These are phyloP conservation scores for Pyricularia pennisetigena DNA, from an alignment of 2,329 filamentous ascomycete genomes.

Conservation along the genomic window DNA sequence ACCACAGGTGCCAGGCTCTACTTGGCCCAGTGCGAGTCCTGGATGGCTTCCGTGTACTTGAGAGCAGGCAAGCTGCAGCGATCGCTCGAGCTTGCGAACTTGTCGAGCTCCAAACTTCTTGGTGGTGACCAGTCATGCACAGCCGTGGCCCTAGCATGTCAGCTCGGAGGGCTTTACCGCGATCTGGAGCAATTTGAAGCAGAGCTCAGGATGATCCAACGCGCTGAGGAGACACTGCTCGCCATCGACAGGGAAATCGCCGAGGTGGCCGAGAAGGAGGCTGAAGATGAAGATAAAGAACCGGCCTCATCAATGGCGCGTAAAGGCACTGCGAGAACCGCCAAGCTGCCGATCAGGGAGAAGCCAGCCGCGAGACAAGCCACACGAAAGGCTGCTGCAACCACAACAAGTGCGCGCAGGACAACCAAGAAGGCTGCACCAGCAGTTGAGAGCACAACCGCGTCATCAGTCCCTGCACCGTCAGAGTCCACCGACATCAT, in stretches of 20 bases:
- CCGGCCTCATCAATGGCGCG: slow-evolving; percentile 4
- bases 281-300: neutral
- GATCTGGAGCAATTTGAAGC: slow-evolving; percentile 33
- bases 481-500: slow-evolving; percentile 14
- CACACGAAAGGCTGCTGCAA: slow-evolving; percentile 11
- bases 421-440: slow-evolving; percentile 13
- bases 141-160: slow-evolving; percentile 38
- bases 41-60: slow-evolving; percentile 44
- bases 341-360: slow-evolving; percentile 7
- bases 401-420: slow-evolving; percentile 8
- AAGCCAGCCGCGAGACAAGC: slow-evolving; percentile 13
- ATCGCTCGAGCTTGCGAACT: slow-evolving; percentile 43
- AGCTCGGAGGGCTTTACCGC: slow-evolving; percentile 46
- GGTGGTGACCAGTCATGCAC: slow-evolving; percentile 32
- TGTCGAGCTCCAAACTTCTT: slow-evolving; percentile 42
- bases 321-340: slow-evolving; percentile 15
- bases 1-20: slow-evolving; percentile 55
- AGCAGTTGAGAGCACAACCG: neutral
- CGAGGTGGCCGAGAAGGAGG: neutral
- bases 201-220: slow-evolving; percentile 31
- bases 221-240: slow-evolving; percentile 38
- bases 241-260: slow-evolving; percentile 14
- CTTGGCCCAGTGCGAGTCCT: slow-evolving; percentile 41
- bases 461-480: neutral
- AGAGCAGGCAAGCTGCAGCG: slow-evolving; percentile 50